Evolutionary conservation across 176 grass and related monocot species (phyloP).

Genomic region (Raddia guianensis): DNA sequence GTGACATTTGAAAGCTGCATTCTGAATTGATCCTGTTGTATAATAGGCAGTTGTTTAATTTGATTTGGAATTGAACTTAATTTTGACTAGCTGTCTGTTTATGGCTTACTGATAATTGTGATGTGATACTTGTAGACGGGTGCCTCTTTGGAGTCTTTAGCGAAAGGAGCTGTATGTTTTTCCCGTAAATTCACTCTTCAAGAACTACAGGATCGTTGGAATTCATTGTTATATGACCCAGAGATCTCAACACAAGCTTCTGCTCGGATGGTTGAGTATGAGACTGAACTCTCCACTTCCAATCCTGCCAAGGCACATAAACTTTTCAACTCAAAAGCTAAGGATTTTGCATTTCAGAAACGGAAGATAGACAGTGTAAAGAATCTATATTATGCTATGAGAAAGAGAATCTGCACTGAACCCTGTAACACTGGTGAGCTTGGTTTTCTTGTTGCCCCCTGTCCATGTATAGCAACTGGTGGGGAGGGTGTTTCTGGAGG

Average conservation of each 20-base stretch:
- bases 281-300: conserved; percentile 53
- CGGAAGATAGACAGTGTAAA: conserved; percentile 61
- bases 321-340: conserved; percentile 63
- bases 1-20: background rate
- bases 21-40: background rate
- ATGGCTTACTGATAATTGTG: conserved; percentile 9
- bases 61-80: conserved; percentile 10
- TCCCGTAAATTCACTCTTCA: conserved; percentile 63
- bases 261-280: conserved; percentile 57
- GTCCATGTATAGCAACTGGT: conserved; percentile 43
- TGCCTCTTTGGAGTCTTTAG: conserved; percentile 72
- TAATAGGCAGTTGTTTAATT: conserved; percentile 4
- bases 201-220: conserved; percentile 75
- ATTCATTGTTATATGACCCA: conserved; percentile 56
- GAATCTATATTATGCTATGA: conserved; percentile 62
- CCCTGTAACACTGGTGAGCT: conserved; percentile 46
- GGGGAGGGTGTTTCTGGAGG: conserved; percentile 44
- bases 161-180: conserved; percentile 70
- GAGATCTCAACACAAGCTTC: conserved; percentile 53
- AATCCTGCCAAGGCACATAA: conserved; percentile 59
- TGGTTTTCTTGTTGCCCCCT: conserved; percentile 53
- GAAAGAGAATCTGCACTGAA: conserved; percentile 58
- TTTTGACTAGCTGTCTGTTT: conserved; percentile 3
- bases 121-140: conserved; percentile 51
- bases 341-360: conserved; percentile 64